Base-by-base conservation (phyloP, 306 rosid genomes). In the Heteromeles arbutifolia region DNA sequence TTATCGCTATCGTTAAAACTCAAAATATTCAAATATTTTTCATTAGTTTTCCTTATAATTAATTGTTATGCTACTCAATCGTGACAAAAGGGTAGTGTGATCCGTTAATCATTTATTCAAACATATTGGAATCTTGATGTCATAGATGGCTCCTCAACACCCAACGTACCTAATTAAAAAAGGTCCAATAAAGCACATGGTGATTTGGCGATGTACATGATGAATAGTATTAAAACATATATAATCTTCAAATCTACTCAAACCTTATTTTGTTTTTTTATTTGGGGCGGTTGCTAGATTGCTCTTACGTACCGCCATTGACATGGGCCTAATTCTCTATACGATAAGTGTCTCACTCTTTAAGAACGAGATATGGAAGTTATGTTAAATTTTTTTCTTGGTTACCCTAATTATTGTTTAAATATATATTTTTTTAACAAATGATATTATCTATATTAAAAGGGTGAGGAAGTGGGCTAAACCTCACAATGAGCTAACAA, bases 401-500 rank as follows among this genome's bases (percentile, higher is more conserved):
- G 54, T 17, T 15, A 48, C 18, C 21, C 19, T 48, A 4, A 4
- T 45, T 7, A 45, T 4, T 4, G 18, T 13, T 45, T 13, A 45
- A 45, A 45, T 3, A 45, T 14, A 14, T 45, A 1, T 44, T 44
- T 43, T 4, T 48, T 48, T 48, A 13, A 14, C 2, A 48, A 17
- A 48, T 0, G 2, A 17, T 15, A 48, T 48, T 15, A 48, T 48
- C 0, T 41, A 41, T 11, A 41, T 0, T 41, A 41, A 41, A 10
- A 0, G 3, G 2, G 10, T 37, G 44, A 37, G 0, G 1, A 37
- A 37, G 10, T 37, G 9, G 0, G 0, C 41, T 37, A 1, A 37
- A 0, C 0, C 2, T 2, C 2, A 37, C 2, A 37, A 7, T 37
- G 1, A 0, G 2, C 7, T 37, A 37, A 37, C 2, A 37, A 37